These are phyloP conservation scores for Alternaria dauci DNA, from an alignment of 2,329 filamentous ascomycete genomes.

Conservation along the genomic window DNA sequence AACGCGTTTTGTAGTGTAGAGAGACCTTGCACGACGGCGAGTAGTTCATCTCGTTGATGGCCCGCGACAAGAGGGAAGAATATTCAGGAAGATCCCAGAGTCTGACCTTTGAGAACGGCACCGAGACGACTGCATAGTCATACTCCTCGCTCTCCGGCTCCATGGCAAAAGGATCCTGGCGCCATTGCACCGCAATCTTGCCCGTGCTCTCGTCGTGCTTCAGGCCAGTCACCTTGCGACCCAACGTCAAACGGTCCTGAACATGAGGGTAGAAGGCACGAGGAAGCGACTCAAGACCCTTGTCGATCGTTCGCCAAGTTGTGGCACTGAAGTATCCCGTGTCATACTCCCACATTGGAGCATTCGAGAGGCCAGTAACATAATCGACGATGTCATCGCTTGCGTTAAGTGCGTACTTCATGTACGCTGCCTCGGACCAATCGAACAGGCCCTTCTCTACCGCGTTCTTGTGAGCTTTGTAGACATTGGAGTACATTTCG, in stretches of 20 bases:
- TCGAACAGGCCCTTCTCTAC: constrained; percentile 66
- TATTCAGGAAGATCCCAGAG: constrained; percentile 67
- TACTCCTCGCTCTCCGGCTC: constrained; percentile 60
- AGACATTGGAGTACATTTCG: constrained; percentile 59
- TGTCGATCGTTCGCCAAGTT: constrained; percentile 71
- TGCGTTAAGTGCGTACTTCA: constrained; percentile 66
- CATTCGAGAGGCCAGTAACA: constrained; percentile 49
- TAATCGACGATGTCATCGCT: constrained; percentile 63
- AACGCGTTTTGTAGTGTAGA: constrained; percentile 72
- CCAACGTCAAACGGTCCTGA: constrained; percentile 64
- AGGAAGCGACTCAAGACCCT: constrained; percentile 67
- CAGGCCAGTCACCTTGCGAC: constrained; percentile 66
- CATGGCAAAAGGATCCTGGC: constrained; percentile 55
- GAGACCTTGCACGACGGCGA: constrained; percentile 65
- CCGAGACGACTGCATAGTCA: constrained; percentile 72
- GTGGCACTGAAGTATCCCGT: constrained; percentile 66
- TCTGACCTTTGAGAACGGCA: constrained; percentile 70
- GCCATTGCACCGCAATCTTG: constrained; percentile 68
- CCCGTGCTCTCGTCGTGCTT: constrained; percentile 60
- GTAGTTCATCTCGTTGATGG: constrained; percentile 61
- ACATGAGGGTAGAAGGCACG: constrained; percentile 70
- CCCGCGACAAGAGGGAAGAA: constrained; percentile 59
- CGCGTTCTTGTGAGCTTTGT: constrained; percentile 62
- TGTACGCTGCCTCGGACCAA: constrained; percentile 71
- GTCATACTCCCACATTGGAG: constrained; percentile 61